Conservation (phyloP, 441 rosid genomes). For the Brassica balearica region DNA sequence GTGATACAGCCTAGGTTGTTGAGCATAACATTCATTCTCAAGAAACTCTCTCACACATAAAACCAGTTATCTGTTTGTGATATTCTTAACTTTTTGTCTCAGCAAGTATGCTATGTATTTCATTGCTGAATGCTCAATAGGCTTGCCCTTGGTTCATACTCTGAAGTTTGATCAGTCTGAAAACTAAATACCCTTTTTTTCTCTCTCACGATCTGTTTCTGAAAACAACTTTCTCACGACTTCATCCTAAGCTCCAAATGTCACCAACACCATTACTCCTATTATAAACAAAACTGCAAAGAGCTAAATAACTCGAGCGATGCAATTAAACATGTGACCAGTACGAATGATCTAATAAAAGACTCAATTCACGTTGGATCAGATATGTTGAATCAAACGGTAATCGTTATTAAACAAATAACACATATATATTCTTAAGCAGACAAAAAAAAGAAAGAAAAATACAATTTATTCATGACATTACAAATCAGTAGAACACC, state of each 20-base stretch:
- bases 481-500: constrained; percentile 17
- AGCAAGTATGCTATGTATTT: constrained; percentile 61
- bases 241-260: constrained; percentile 48
- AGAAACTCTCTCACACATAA: constrained; percentile 57
- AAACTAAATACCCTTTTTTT: constrained; percentile 64
- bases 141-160: constrained; percentile 71
- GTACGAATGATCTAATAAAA: constrained; percentile 20
- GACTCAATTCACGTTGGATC: not conserved
- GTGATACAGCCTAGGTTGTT: constrained; percentile 78
- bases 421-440: too few species aligned
- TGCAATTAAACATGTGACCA: constrained; percentile 5
- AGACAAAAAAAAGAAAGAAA: constrained; percentile 38
- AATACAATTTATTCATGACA: not conserved
- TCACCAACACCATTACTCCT: constrained; percentile 28
- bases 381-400: constrained; percentile 15
- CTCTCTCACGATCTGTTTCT: constrained; percentile 13
- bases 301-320: not conserved
- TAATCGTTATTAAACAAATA: not conserved
- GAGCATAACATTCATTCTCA: constrained; percentile 56
- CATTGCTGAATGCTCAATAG: constrained; percentile 82
- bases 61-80: constrained; percentile 62
- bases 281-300: not conserved
- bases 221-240: not conserved
- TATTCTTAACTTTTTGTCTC: constrained; percentile 53
- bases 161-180: constrained; percentile 80